Percentiles rank a stretch among this genome's conserved stretches.
phyloP scores from a whole-genome alignment of 228 moss, liverwort and hornwort species.

The Sphagnum fallax region DNA sequence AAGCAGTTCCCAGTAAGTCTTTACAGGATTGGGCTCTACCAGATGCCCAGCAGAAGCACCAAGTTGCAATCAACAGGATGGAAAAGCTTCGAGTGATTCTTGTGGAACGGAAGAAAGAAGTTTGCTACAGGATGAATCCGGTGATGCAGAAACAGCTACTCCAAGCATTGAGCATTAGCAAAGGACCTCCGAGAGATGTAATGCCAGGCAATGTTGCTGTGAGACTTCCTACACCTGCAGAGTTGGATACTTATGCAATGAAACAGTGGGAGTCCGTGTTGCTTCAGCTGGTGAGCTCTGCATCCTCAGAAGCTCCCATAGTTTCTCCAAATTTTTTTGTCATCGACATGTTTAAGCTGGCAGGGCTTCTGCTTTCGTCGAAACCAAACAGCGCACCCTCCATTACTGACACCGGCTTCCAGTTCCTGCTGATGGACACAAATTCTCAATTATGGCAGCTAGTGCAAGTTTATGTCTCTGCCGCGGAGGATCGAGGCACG shows the following conservation, averaged over 20 bases:
- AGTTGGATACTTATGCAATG: slow-evolving; percentile 67
- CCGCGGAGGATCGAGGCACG: slow-evolving; percentile 82
- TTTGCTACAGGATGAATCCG: slow-evolving; percentile 67
- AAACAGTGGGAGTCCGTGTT: slow-evolving; percentile 93
- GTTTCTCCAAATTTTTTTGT: slow-evolving; percentile 55
- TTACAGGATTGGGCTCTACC: slow-evolving; percentile 79
- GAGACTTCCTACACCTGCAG: slow-evolving; percentile 56
- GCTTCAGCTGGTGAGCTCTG: slow-evolving; percentile 78
- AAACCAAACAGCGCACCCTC: slow-evolving; percentile 37
- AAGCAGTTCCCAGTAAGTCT: slow-evolving; percentile 52
- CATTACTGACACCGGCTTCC: slow-evolving; percentile 80
- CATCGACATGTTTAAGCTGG: slow-evolving; percentile 69
- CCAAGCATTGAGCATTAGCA: slow-evolving; percentile 46
- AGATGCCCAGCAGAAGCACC: slow-evolving; percentile 68
- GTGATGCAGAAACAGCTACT: slow-evolving; percentile 76
- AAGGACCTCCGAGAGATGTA: slow-evolving; percentile 68
- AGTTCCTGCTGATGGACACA: slow-evolving; percentile 89
- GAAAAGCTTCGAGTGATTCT: slow-evolving; percentile 73
- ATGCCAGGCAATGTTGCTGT: slow-evolving; percentile 66
- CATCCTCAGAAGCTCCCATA: slow-evolving; percentile 54
- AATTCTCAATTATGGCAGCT: slow-evolving; percentile 92
- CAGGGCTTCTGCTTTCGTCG: slow-evolving; percentile 35
- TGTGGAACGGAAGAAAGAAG: slow-evolving; percentile 72
- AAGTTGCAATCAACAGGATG: slow-evolving; percentile 71
- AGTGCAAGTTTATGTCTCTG: slow-evolving; percentile 78